Evolutionary conservation across 345 rosid species (phyloP).

Genomic region (Murraya paniculata): DNA sequence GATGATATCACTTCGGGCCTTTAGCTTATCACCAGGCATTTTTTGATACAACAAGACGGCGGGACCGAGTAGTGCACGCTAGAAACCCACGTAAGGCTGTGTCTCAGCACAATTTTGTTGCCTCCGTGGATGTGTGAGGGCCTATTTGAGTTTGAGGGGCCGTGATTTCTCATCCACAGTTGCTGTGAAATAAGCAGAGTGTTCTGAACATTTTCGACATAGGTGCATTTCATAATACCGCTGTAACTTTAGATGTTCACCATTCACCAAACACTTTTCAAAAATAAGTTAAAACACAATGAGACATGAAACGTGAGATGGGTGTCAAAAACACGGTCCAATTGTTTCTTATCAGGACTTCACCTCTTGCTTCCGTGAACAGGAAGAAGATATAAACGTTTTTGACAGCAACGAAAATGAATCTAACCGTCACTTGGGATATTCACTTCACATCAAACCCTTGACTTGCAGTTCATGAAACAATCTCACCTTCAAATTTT

Average conservation of each 20-base stretch:
- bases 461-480: not conserved
- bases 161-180: not conserved
- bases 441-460: not conserved
- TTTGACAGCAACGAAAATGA: constrained; percentile 1
- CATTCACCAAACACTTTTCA: too few species aligned
- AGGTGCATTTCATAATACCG: not conserved
- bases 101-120: constrained; percentile 5
- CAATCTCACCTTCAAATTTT: constrained; percentile 3
- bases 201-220: too few species aligned
- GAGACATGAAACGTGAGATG: not conserved
- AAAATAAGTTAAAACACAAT: too few species aligned
- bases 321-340: constrained; percentile 19
- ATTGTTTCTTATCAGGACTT: constrained; percentile 16
- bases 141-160: not conserved
- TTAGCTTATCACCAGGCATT: not conserved
- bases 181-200: too few species aligned
- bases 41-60: not conserved
- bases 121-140: not conserved
- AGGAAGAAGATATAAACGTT: not conserved
- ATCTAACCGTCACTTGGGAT: not conserved
- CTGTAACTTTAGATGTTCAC: too few species aligned
- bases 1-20: not conserved
- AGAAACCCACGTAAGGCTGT: constrained; percentile 27
- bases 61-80: constrained; percentile 15
- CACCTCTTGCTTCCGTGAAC: constrained; percentile 2